Evolutionary conservation across 208 protist genomes (phyloP), one percentile per base, ranked within the genome.

Genomic region (Crithidia brevicula): DNA sequence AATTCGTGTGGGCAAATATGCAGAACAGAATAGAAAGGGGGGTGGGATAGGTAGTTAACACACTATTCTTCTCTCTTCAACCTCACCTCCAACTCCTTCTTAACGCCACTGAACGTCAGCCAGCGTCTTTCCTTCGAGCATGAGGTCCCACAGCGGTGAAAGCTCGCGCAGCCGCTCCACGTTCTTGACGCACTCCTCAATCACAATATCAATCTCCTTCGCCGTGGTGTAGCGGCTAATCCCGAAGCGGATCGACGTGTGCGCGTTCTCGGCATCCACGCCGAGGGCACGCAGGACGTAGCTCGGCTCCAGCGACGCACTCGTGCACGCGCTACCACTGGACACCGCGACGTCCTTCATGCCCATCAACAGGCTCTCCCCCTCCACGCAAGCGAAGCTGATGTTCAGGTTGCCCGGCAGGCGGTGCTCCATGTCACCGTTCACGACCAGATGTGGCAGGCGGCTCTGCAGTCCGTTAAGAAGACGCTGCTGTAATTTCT

Each of bases 281-380:
- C 98, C 98, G n/a, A 99, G 87, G 8, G 98, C 98, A 34, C 98
- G 91, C 16, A 99, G 89, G 0, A 99, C 98, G 76, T 99, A 99
- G 46, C 95, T 99, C 23, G 99, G 98, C 86, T 99, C 98, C 20
- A 99, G 83, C 6, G 98, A 99, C 28, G 97, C 98, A 49, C 95
- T 98, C 10, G 99, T 99, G 88, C 99, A 99, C 0, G 99, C 99
- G 65, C 89, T 98, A n/a, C 98, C 98, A 58, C 93, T 98, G 7
- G 92, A 98, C 36, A 98, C 88, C 1, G 97, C 98, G 31, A 99
- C 82, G 36, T 97, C 82, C 78, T 99, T 99, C 72, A 99, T 97
- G 0, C 96, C 98, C 98, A 99, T 99, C 36, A 99, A 84, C 38
- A 99, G 72, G 38, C 89, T 97, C 79, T 99, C 98, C 36, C 99